Evolutionary conservation across 2,329 filamentous ascomycete genomes (phyloP).

Genomic region (Lasiodiplodia sp.): DNA sequence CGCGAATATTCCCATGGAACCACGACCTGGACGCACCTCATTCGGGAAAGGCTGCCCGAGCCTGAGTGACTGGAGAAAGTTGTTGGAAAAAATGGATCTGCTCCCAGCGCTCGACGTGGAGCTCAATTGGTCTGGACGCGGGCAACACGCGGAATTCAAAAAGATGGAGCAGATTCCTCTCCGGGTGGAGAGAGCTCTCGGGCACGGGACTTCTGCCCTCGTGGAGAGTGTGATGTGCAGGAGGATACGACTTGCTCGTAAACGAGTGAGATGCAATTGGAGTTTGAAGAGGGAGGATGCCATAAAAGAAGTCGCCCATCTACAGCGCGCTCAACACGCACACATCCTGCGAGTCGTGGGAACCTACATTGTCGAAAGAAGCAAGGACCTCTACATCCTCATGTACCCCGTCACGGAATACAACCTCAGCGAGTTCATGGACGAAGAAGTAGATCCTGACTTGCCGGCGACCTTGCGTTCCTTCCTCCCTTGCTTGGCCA

Average conservation of each 20-base stretch:
- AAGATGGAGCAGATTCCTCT: neutral
- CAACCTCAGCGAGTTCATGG: slow-evolving; percentile 28
- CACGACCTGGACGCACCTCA: no score
- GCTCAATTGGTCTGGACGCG: slow-evolving; percentile 16
- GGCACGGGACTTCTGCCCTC: slow-evolving; percentile 31
- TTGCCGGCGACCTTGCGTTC: neutral
- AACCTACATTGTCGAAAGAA: slow-evolving; percentile 37
- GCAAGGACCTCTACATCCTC: neutral
- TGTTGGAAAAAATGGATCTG: neutral
- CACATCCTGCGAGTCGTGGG: slow-evolving; percentile 40
- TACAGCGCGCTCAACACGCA: slow-evolving; percentile 36
- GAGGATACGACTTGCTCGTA: slow-evolving; percentile 35
- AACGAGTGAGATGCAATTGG: slow-evolving; percentile 34
- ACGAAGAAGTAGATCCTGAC: neutral
- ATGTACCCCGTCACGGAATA: slow-evolving; percentile 1
- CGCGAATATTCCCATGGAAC: no score
- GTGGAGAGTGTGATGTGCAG: slow-evolving; percentile 34
- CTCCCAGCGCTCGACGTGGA: neutral
- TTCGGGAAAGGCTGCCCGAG: no score
- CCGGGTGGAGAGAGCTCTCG: neutral
- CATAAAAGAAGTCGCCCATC: slow-evolving; percentile 40
- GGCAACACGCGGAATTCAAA: slow-evolving; percentile 17
- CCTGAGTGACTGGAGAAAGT: neutral
- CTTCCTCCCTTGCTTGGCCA: slow-evolving; percentile 33
- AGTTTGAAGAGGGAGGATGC: slow-evolving; percentile 34